A percentile compares a stretch with the other conserved stretches of the same genome.
These are phyloP conservation scores for Antitrichia curtipendula DNA, from an alignment of 225 moss, liverwort and hornwort genomes.

Conservation along the genomic window DNA sequence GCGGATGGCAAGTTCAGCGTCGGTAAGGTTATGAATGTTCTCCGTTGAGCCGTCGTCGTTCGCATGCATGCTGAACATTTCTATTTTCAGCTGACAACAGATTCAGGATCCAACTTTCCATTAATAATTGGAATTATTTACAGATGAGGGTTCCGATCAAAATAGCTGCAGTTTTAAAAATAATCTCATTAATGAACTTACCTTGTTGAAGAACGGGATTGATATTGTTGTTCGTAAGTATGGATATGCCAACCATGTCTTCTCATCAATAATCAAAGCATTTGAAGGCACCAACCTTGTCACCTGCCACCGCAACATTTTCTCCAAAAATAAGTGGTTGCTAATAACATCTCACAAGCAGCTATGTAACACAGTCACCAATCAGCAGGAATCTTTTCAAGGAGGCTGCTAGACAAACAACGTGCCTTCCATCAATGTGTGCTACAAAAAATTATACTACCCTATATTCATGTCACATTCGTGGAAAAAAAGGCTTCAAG, in stretches of 20 bases:
- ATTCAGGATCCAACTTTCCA: slow-evolving; percentile 5
- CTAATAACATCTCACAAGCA: not conserved
- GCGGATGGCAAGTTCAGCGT: slow-evolving; percentile 75
- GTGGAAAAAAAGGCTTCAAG: not conserved
- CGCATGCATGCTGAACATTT: slow-evolving; percentile 79
- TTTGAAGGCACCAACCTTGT: slow-evolving; percentile 78
- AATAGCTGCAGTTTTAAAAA: not conserved
- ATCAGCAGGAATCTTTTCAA: not conserved
- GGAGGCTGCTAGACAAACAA: not conserved
- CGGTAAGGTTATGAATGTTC: slow-evolving; percentile 68
- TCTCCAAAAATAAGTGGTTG: not conserved
- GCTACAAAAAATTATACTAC: not conserved
- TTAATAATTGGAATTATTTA: not conserved
- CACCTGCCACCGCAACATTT: slow-evolving; percentile 9
- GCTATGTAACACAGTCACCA: not conserved
- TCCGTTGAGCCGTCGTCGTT: slow-evolving; percentile 83
- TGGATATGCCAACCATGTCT: slow-evolving; percentile 96
- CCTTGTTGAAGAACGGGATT: slow-evolving; percentile 95
- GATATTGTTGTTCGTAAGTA: slow-evolving; percentile 72
- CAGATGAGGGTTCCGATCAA: not conserved
- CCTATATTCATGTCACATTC: not conserved
- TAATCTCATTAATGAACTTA: not conserved
- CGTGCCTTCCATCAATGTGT: not conserved
- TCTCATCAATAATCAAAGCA: slow-evolving; percentile 92
- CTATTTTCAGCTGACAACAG: slow-evolving; percentile 73